phyloP scores from a whole-genome alignment of 2,329 filamentous ascomycete genomes.

The Xylariaceae sp. region DNA sequence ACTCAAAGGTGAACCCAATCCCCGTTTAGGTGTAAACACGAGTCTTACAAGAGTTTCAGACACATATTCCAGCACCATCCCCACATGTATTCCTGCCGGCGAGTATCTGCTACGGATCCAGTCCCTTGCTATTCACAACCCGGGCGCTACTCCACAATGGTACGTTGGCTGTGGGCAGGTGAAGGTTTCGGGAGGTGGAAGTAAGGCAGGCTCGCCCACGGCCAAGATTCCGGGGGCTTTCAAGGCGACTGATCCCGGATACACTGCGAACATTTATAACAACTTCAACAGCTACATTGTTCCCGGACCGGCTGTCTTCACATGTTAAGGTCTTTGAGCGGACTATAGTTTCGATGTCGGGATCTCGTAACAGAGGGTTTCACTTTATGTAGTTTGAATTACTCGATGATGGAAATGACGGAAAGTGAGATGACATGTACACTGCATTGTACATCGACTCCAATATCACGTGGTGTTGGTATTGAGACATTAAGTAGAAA shows the following conservation, averaged over 20 bases:
- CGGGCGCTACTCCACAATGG: conserved; percentile 42
- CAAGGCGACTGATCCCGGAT: conserved; percentile 41
- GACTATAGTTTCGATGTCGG: too few relatives aligned
- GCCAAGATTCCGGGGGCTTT: conserved; percentile 40
- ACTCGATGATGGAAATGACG: too few relatives aligned
- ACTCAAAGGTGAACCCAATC: conserved; percentile 26
- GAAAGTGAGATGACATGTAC: too few relatives aligned
- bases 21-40: neutral
- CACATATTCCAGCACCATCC: conserved; percentile 42
- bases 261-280: conserved; percentile 29
- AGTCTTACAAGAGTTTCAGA: conserved; percentile 14
- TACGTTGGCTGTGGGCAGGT: conserved; percentile 46
- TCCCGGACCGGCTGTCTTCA: conserved; percentile 25
- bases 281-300: conserved; percentile 27
- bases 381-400: too few relatives aligned
- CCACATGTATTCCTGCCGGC: conserved; percentile 48
- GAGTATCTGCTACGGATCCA: conserved; percentile 59
- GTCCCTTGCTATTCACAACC: conserved; percentile 58
- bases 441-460: too few relatives aligned
- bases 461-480: too few relatives aligned
- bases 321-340: conserved; percentile 15
- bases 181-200: conserved; percentile 40
- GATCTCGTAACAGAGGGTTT: too few relatives aligned
- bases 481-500: too few relatives aligned
- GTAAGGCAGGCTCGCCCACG: conserved; percentile 30